Evolutionary conservation across 164 flowering plant genomes (phyloP).

Genomic region (Aristolochia contorta): DNA sequence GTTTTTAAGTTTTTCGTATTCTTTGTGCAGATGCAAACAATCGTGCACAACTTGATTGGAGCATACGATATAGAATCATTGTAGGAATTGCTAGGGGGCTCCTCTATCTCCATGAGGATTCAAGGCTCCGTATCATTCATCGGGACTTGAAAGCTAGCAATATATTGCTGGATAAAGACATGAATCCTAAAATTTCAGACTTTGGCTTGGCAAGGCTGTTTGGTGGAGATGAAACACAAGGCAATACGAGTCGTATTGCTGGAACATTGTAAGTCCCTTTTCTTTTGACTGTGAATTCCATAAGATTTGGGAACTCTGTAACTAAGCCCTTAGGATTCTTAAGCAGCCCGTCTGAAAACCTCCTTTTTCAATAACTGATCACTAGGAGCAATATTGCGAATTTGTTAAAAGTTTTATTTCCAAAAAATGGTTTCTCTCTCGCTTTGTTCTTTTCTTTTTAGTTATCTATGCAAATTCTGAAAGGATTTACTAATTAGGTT

Average conservation of each 20-base stretch:
- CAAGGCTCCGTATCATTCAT: slow-evolving; percentile 16
- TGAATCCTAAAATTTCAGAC: slow-evolving; percentile 32
- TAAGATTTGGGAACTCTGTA: neutral
- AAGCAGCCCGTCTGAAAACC: too few relatives aligned
- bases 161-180: slow-evolving; percentile 19
- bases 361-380: too few relatives aligned
- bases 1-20: too few relatives aligned
- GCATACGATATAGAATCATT: slow-evolving; percentile 11
- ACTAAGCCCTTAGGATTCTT: too few relatives aligned
- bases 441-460: neutral
- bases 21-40: slow-evolving; percentile 6
- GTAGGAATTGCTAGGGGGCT: slow-evolving; percentile 18
- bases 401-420: too few relatives aligned
- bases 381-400: too few relatives aligned
- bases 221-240: slow-evolving; percentile 16
- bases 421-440: too few relatives aligned
- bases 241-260: slow-evolving; percentile 16
- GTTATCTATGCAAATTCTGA: neutral
- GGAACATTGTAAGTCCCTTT: slow-evolving; percentile 31
- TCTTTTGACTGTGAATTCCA: neutral
- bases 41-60: slow-evolving; percentile 9
- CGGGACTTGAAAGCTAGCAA: slow-evolving; percentile 27
- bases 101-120: slow-evolving; percentile 24
- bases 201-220: slow-evolving; percentile 28
- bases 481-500: neutral